Percentiles rank a stretch among this genome's conserved stretches.
These are phyloP conservation scores for Pythium brachiatum DNA, from an alignment of 352 stramenopile species.

Conservation along the genomic window DNA sequence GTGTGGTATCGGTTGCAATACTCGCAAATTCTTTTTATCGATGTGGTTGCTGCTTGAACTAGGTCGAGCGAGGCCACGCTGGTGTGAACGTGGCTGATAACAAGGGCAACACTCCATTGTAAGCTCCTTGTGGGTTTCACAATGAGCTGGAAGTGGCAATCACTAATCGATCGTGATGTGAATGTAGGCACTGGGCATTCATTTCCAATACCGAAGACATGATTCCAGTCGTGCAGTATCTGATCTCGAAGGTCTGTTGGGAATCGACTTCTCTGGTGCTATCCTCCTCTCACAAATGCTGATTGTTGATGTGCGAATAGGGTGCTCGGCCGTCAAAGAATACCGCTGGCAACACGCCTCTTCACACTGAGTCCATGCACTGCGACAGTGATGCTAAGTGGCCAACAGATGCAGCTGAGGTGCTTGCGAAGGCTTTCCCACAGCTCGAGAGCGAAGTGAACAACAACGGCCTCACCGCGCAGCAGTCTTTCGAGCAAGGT, in stretches of 20 bases:
- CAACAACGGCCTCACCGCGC: slow-evolving; percentile 53
- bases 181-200: slow-evolving; percentile 61
- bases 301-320: slow-evolving; percentile 22
- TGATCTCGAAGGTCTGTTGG: slow-evolving; percentile 53
- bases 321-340: slow-evolving; percentile 65
- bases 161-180: no score
- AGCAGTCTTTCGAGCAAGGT: slow-evolving; percentile 63
- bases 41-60: slow-evolving; percentile 6
- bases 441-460: slow-evolving; percentile 52
- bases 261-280: no score
- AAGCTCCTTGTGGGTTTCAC: slow-evolving; percentile 6
- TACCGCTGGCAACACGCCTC: slow-evolving; percentile 46
- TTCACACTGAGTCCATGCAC: slow-evolving; percentile 79
- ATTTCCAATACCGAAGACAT: slow-evolving; percentile 53
- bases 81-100: slow-evolving; percentile 55
- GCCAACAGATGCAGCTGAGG: slow-evolving; percentile 47
- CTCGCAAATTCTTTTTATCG: neutral
- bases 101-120: slow-evolving; percentile 75
- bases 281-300: neutral
- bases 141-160: neutral
- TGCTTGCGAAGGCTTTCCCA: slow-evolving; percentile 48
- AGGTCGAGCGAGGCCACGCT: slow-evolving; percentile 50
- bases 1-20: neutral
- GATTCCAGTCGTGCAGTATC: slow-evolving; percentile 46
- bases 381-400: slow-evolving; percentile 53